Conservation (phyloP, 2,329 filamentous ascomycete species). For the Anthostomella pinea region DNA sequence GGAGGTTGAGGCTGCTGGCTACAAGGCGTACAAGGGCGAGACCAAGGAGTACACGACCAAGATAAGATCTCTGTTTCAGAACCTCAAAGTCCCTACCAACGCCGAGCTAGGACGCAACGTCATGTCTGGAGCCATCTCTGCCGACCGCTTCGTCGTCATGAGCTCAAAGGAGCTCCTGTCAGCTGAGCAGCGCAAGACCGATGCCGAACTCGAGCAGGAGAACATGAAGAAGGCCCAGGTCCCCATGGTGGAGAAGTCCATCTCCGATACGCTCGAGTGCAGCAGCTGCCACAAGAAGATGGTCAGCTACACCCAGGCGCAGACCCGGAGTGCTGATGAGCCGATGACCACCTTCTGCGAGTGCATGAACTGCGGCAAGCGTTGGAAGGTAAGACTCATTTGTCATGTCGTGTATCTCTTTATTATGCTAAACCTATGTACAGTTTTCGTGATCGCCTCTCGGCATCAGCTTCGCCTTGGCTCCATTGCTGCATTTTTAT, state of each 20-base stretch:
- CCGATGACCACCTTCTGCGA: conserved; percentile 79
- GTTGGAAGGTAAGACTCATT: conserved; percentile 62
- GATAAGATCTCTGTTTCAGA: conserved; percentile 88
- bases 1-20: conserved; percentile 81
- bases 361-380: conserved; percentile 66
- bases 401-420: conserved; percentile 7
- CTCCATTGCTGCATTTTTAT: neutral
- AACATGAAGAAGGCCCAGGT: conserved; percentile 99
- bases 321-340: conserved; percentile 94
- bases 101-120: conserved; percentile 72
- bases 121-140: conserved; percentile 67
- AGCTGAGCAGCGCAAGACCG: conserved; percentile 72
- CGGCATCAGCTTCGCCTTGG: no score
- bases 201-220: conserved; percentile 76
- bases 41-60: conserved; percentile 78
- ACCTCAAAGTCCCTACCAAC: conserved; percentile 92
- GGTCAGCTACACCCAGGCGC: conserved; percentile 93
- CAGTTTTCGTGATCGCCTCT: conserved; percentile 30
- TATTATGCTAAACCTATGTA: conserved; percentile 25
- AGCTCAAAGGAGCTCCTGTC: conserved; percentile 88
- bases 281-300: conserved; percentile 90
- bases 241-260: conserved; percentile 84
- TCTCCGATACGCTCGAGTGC: conserved; percentile 84
- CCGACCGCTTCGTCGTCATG: conserved; percentile 81
- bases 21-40: conserved; percentile 65